Evolutionary conservation across 1,284 basidiomycete genomes (phyloP).

Genomic region (Trichosporon sp.): DNA sequence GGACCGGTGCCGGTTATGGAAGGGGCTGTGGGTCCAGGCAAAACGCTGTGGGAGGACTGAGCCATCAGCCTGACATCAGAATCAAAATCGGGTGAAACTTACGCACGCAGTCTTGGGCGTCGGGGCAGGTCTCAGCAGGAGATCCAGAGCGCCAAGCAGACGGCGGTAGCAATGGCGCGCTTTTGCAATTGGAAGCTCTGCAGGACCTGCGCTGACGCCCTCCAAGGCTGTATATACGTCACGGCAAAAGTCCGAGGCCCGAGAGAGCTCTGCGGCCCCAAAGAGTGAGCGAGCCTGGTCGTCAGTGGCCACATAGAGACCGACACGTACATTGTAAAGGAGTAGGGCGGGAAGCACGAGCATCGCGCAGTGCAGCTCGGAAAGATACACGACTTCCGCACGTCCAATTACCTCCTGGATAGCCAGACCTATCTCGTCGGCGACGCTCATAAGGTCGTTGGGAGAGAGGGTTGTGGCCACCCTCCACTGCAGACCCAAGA

Average conservation of each 20-base stretch:
- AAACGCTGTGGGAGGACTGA: not conserved
- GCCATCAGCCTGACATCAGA: not conserved
- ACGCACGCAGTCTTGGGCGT: not conserved
- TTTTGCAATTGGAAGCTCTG: not conserved
- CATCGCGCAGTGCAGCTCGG: conserved; percentile 5
- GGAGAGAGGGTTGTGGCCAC: not conserved
- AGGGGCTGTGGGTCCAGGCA: not conserved
- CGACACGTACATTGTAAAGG: conserved; percentile 7
- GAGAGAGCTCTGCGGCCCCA: not conserved
- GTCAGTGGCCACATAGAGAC: not conserved
- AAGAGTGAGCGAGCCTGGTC: not conserved
- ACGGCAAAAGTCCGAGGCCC: not conserved
- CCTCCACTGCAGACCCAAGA: conserved; percentile 1
- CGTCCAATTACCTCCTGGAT: not conserved
- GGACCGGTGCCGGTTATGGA: not conserved
- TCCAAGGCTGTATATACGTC: not conserved
- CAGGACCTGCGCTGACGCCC: not conserved
- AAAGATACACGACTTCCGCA: conserved; percentile 7
- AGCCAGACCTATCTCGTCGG: conserved; percentile 10
- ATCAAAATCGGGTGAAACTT: not conserved
- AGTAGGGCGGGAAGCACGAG: conserved; percentile 6
- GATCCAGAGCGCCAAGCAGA: not conserved
- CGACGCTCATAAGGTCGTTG: not conserved
- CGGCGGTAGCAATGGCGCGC: not conserved
- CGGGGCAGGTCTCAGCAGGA: not conserved